These are phyloP conservation scores for Gloeopeniophorella convolvens DNA, from an alignment of 768 basidiomycete genomes.

Conservation along the genomic window DNA sequence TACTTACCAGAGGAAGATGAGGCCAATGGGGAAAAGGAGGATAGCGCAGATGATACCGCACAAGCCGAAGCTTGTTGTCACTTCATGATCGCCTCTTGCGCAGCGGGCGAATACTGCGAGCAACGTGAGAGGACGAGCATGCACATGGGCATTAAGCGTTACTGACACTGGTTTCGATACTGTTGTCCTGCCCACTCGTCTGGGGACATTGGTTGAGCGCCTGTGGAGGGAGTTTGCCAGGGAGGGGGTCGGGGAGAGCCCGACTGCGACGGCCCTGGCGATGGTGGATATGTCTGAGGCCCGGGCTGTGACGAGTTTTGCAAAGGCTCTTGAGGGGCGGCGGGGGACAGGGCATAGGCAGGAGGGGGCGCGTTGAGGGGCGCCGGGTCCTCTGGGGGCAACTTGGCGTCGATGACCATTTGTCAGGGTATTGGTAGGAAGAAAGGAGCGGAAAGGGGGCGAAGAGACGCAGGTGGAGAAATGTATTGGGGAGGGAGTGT, in stretches of 20 bases:
- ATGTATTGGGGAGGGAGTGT: no score
- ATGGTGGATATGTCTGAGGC: slow-evolving; percentile 9
- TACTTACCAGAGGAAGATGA: slow-evolving; percentile 26
- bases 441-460: not conserved
- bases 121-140: not conserved
- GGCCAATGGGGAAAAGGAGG: slow-evolving; percentile 25
- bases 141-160: not conserved
- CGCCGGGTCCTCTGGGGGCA: slow-evolving; percentile 5
- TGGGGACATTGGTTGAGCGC: not conserved
- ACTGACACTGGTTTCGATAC: slow-evolving; percentile 20
- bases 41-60: slow-evolving; percentile 28
- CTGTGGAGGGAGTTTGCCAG: slow-evolving; percentile 3
- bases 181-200: slow-evolving; percentile 15
- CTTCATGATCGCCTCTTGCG: slow-evolving; percentile 28
- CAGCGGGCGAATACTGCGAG: slow-evolving; percentile 24
- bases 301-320: not conserved
- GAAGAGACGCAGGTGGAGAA: not conserved
- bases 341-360: slow-evolving; percentile 7
- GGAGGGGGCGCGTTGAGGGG: slow-evolving; percentile 7
- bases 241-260: not conserved
- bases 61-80: slow-evolving; percentile 24
- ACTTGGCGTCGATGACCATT: slow-evolving; percentile 19
- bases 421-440: not conserved
- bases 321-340: not conserved
- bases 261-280: not conserved